Percentiles rank a stretch among this genome's conserved stretches.
Conservation (phyloP, 306 rosid species). For the Chamaecrista fasciculata region DNA sequence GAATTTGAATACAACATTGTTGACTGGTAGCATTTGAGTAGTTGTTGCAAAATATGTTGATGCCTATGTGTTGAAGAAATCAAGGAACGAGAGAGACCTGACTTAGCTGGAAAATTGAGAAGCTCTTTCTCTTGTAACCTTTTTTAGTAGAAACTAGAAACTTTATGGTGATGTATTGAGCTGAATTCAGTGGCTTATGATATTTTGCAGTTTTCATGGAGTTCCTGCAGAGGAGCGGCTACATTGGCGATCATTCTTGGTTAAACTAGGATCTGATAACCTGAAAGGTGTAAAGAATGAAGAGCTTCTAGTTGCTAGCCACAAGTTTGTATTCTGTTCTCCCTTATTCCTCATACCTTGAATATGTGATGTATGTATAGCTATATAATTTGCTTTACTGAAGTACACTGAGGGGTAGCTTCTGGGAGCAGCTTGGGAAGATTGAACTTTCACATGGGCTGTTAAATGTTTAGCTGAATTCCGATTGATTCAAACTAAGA, state of each 20-base stretch:
- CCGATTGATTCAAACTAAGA: not conserved
- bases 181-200: not conserved
- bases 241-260: constrained; percentile 95
- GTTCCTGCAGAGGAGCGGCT: constrained; percentile 92
- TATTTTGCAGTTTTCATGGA: constrained; percentile 81
- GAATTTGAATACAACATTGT: not conserved
- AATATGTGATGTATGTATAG: not conserved
- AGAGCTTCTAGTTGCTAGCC: constrained; percentile 93
- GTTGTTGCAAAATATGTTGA: no score
- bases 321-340: constrained; percentile 60
- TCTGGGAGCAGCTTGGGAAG: not conserved
- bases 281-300: constrained; percentile 87
- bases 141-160: not conserved
- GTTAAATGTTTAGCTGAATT: constrained; percentile 1
- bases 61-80: not conserved
- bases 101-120: not conserved
- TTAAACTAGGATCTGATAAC: constrained; percentile 93
- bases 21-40: not conserved
- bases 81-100: not conserved
- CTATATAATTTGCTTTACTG: constrained; percentile 5
- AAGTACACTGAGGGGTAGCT: constrained; percentile 1
- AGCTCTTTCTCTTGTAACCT: not conserved
- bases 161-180: constrained; percentile 12
- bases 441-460: not conserved
- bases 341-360: not conserved